Percentiles rank a stretch among this genome's conserved stretches.
These are phyloP conservation scores for Musa troglodytarum DNA, from an alignment of 176 grass and related monocot genomes.

Conservation along the genomic window DNA sequence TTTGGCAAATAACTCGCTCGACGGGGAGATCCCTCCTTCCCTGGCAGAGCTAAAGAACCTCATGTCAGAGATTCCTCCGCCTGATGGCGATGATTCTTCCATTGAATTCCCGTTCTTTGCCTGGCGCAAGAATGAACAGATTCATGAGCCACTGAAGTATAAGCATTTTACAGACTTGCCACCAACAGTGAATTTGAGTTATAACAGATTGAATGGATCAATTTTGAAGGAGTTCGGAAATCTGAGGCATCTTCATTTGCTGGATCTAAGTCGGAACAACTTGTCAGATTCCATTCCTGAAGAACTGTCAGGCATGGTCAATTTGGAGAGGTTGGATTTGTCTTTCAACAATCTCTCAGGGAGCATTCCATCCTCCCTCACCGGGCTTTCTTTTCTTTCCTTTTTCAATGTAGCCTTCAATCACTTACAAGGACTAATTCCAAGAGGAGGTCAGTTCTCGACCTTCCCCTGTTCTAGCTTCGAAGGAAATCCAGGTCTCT, in stretches of 20 bases:
- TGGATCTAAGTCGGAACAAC: conserved; percentile 2
- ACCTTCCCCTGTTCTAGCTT: conserved; percentile 2
- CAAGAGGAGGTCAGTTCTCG: background rate
- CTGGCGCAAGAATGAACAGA: background rate
- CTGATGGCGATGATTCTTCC: background rate
- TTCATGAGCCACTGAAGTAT: background rate
- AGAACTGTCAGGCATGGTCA: background rate
- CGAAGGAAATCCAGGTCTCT: conserved; percentile 8
- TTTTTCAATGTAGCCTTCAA: background rate
- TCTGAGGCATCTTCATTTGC: background rate
- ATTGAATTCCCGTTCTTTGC: background rate
- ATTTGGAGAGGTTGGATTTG: conserved; percentile 6
- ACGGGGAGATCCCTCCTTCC: too few species aligned
- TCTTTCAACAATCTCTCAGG: conserved; percentile 7
- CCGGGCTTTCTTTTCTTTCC: background rate
- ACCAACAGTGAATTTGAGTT: background rate
- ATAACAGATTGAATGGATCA: background rate
- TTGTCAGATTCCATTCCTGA: background rate
- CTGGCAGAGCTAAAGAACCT: background rate
- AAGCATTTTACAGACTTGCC: background rate
- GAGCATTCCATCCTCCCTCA: background rate
- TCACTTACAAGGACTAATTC: background rate
- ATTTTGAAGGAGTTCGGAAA: background rate
- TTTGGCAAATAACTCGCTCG: background rate
- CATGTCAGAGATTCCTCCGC: background rate